A percentile compares a stretch with the other conserved stretches of the same genome.
Conservation (phyloP, 2,329 filamentous ascomycete genomes). For the Drechslerella dactyloides region DNA sequence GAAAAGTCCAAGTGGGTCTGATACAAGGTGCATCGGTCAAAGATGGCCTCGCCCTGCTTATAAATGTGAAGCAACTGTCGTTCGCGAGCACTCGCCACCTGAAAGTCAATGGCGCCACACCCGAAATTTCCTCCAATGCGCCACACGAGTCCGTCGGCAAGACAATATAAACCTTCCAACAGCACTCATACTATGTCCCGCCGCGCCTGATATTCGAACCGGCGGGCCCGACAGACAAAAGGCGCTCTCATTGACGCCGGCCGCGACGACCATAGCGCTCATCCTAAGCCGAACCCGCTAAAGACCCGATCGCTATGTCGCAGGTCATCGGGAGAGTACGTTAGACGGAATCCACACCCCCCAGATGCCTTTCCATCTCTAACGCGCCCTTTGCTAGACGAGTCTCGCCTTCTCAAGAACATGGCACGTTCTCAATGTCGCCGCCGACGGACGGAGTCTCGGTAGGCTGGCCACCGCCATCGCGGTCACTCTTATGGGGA, state of each 20-base stretch:
- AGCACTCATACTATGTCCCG: too few species aligned
- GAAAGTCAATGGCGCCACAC: too few species aligned
- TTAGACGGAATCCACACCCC: conserved; percentile 15
- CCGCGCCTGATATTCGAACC: too few species aligned
- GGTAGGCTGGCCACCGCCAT: conserved; percentile 88
- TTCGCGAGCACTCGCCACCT: too few species aligned
- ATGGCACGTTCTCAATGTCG: conserved; percentile 88
- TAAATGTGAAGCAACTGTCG: too few species aligned
- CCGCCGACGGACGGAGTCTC: conserved; percentile 75
- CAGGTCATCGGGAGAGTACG: conserved; percentile 76
- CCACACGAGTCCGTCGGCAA: too few species aligned
- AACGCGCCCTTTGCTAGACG: conserved; percentile 67
- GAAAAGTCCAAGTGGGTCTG: too few species aligned
- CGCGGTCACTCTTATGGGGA: conserved; percentile 89
- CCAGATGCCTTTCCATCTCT: neutral
- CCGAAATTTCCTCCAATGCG: neutral
- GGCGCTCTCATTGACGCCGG: conserved; percentile 50
- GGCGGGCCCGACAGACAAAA: neutral
- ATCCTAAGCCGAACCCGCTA: neutral
- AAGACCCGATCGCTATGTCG: conserved; percentile 67
- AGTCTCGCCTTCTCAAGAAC: conserved; percentile 93
- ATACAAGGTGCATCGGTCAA: too few species aligned
- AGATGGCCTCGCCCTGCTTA: too few species aligned
- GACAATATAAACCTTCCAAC: too few species aligned
- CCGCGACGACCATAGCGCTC: conserved; percentile 15